Evolutionary conservation across 768 basidiomycete species (phyloP), one percentile per base, ranked within the genome.

Genomic region (Serendipita sp.): DNA sequence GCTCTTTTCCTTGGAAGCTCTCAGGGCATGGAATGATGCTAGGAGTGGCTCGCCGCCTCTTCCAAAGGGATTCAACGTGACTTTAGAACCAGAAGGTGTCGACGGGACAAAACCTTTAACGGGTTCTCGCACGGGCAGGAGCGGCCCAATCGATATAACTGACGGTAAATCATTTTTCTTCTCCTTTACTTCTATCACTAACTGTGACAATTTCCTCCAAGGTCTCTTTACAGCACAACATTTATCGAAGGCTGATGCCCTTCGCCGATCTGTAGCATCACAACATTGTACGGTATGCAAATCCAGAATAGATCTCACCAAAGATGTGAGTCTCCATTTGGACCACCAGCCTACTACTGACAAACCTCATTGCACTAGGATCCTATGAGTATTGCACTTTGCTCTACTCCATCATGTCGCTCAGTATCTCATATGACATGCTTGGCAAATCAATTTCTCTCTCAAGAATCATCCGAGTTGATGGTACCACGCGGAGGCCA

Each of bases 1-100:
- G 67, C 70, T 90, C 3, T 92, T 90, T 71, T 83, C 83, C 1
- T 72, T 77, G 43, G 80, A 84, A 62, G 84, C 83, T 13, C 75
- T 77, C 20, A 76, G 76, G 62, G 69, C 71, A 3, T 89, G 87
- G 85, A 67, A 76, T 14, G 70, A 69, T 14, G 73, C 76, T 9
- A 63, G 67, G 16, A 58, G 43, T 5, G 51, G 61, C 14, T 62
- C 69, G 22, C 61, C 64, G n/a, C 69, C 75, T 2, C 74, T 83
- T 44, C 84, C 84, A 13, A 71, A 65, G 22, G 82, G 82, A 0
- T 81, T 85, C 63, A 78, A 75, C 3, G 77, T 68, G 45, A 67
- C 72, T 3, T 66, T 78, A 9, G 85, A 88, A 69, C 69, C 84
- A 9, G 85, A 86, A 71, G 85, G 85, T 31, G 83, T 86, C 0